Evolutionary conservation across 2,329 filamentous ascomycete genomes (phyloP).

Genomic region (Cordyceps cicadae): DNA sequence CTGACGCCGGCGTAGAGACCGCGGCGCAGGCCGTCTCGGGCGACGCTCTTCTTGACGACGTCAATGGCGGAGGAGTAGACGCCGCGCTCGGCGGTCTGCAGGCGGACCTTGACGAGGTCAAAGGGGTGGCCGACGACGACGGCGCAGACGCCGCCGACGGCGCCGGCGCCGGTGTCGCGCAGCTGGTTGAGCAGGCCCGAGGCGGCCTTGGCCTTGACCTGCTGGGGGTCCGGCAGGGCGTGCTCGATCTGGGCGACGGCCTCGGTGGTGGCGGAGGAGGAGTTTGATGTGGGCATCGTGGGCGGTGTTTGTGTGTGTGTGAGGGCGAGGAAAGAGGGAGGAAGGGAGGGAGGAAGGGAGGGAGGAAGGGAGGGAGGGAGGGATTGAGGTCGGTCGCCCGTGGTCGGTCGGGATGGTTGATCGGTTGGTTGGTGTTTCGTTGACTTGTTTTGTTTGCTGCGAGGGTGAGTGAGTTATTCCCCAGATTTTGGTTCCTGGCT

Average conservation of each 20-base stretch:
- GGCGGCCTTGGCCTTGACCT: slow-evolving; percentile 27
- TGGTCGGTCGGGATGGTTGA: background rate
- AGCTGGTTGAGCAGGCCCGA: slow-evolving; percentile 44
- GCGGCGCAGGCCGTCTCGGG: slow-evolving; percentile 69
- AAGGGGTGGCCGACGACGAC: slow-evolving; percentile 95
- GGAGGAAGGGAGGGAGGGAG: background rate
- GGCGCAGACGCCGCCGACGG: slow-evolving; percentile 87
- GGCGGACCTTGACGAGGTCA: slow-evolving; percentile 91
- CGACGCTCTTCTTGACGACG: slow-evolving; percentile 81
- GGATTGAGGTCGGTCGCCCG: background rate
- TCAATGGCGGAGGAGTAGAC: slow-evolving; percentile 87
- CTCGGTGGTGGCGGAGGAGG: slow-evolving; percentile 15
- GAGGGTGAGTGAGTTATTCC: background rate
- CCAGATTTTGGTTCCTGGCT: background rate
- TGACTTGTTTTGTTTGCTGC: background rate
- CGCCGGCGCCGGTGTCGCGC: slow-evolving; percentile 79
- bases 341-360: background rate
- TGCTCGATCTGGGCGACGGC: slow-evolving; percentile 35
- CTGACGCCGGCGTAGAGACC: slow-evolving; percentile 96
- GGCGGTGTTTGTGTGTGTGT: background rate
- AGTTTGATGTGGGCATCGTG: slow-evolving; percentile 17
- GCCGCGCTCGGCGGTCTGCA: slow-evolving; percentile 92
- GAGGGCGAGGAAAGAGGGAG: background rate
- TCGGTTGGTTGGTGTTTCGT: background rate
- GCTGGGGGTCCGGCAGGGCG: slow-evolving; percentile 31